Evolutionary conservation across 805 yeast genomes (phyloP), one percentile per base, ranked within the genome.

Genomic region (Saturnispora serradocipensis): DNA sequence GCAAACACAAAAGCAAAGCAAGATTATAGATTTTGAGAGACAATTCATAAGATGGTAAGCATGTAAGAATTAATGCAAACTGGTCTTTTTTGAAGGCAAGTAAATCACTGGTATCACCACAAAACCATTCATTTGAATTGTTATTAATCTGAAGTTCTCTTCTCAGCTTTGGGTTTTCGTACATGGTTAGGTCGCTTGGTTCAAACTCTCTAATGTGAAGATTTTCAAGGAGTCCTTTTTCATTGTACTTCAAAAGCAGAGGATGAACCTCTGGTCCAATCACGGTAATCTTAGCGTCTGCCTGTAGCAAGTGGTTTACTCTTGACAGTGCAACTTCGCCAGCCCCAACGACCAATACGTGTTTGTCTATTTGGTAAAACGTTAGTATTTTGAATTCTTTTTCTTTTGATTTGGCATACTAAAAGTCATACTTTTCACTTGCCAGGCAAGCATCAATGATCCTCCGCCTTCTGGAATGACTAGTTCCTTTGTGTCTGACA

Each of bases 301-400:
- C 90, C 16, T 77, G 76, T 3, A 86, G 63, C 20, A 87, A 70
- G 60, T 84, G 87, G 50, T 75, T 71, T 3, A 86, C 79, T 49
- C 96, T 67, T 16, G 88, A 77, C 10, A 81, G 70, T 0, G 89
- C 96, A 8, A 87, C 95, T 45, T 80, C 84, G 10, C 88, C 87
- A 6, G 84, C 88, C 0, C 95, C 95, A 40, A 86, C 77, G 1
- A 86, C 85, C 9, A 86, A 70, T 15, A 85, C 86, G 57, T 77
- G 86, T 45, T 74, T 74, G 56, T 74, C 76, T 67, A 32, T 18
- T 7, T 4, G 2, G 8, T 27, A 5, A 16, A 27, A 18, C 25
- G 44, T 43, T 47, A 50, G 48, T 38, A 48, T 20, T 43, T 10
- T 25, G 7, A 6, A 24, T 1, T 27, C 49, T 51, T 43, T 9